Evolutionary conservation across 495 filamentous ascomycete species (phyloP).

Genomic region (Cladorrhinum samala): DNA sequence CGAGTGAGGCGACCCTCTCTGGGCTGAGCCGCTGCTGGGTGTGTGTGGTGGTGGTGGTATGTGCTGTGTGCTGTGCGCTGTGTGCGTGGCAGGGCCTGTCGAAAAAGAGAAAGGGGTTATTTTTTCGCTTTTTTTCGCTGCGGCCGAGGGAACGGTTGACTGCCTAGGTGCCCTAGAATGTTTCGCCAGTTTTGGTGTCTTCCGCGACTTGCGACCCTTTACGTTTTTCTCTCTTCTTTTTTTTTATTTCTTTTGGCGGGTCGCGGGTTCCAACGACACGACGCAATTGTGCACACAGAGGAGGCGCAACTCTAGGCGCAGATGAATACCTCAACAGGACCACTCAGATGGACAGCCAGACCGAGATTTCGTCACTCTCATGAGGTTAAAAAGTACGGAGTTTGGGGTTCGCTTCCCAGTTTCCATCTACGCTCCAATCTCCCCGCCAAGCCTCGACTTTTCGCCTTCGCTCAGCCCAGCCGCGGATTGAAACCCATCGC

Average conservation of each 20-base stretch:
- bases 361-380: no score
- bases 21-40: neutral
- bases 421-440: neutral
- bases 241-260: neutral
- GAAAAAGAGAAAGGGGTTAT: conserved; percentile 7
- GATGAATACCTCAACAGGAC: neutral
- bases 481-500: neutral
- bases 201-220: neutral
- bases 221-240: neutral
- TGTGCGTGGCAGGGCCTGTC: conserved; percentile 14
- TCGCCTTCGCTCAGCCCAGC: neutral
- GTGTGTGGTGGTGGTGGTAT: neutral
- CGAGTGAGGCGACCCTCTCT: no score
- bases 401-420: neutral
- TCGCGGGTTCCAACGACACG: neutral
- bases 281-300: neutral
- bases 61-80: conserved; percentile 4
- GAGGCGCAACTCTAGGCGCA: neutral
- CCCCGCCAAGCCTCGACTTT: neutral
- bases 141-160: conserved; percentile 9
- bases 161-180: conserved; percentile 6
- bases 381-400: no score
- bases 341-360: no score
- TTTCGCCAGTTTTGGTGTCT: conserved; percentile 6
- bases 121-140: conserved; percentile 10